Evolutionary conservation across 352 stramenopile species (phyloP).

Genomic region (Phytophthora palmivora): DNA sequence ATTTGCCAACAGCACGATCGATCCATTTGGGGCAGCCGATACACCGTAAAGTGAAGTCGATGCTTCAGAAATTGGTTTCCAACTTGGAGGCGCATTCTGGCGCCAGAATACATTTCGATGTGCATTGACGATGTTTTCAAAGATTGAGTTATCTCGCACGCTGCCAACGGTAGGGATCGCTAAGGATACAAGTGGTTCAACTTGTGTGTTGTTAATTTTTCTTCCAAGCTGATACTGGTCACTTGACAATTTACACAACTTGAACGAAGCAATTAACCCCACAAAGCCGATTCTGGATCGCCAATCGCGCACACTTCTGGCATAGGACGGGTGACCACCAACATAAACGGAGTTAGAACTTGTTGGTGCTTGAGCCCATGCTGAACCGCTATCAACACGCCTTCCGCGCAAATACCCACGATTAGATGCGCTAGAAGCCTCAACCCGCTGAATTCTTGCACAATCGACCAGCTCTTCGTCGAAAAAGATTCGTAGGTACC

Average conservation of each 20-base stretch:
- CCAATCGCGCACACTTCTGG: slow-evolving; percentile 57
- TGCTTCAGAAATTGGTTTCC: slow-evolving; percentile 4
- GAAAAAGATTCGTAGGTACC: slow-evolving; percentile 56
- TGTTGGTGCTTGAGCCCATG: slow-evolving; percentile 33
- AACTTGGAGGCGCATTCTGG: slow-evolving; percentile 47
- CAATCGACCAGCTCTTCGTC: slow-evolving; percentile 56
- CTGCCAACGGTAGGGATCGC: slow-evolving; percentile 34
- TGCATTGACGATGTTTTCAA: slow-evolving; percentile 38
- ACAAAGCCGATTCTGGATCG: slow-evolving; percentile 58
- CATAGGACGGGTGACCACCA: slow-evolving; percentile 58
- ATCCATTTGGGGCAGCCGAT: neutral
- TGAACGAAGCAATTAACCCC: slow-evolving; percentile 47
- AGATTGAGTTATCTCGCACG: slow-evolving; percentile 45
- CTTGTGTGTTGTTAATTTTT: neutral
- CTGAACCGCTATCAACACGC: slow-evolving; percentile 13
- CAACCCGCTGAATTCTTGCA: slow-evolving; percentile 31
- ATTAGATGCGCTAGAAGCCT: neutral
- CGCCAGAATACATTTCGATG: slow-evolving; percentile 73
- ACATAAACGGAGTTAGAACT: slow-evolving; percentile 57
- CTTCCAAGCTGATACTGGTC: neutral
- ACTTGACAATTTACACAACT: slow-evolving; percentile 27
- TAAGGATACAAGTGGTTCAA: slow-evolving; percentile 25
- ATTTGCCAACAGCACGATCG: slow-evolving; percentile 56
- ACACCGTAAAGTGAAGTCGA: neutral
- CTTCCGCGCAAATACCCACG: slow-evolving; percentile 11